Base-by-base conservation (phyloP, 2,329 filamentous ascomycete species). In the Bipolaris zeicola region DNA sequence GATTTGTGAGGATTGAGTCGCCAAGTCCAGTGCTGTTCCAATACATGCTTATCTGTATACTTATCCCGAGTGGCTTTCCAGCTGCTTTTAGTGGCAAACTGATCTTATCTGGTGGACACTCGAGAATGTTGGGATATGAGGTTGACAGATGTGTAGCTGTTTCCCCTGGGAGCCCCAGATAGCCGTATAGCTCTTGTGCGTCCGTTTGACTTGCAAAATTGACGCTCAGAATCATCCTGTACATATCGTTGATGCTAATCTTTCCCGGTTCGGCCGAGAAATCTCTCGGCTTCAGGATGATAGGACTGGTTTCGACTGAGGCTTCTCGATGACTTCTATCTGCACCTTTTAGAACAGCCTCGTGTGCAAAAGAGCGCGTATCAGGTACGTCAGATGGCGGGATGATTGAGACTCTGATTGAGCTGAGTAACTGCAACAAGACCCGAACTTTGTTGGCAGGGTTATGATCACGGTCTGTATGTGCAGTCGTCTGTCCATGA, bases 91-190 rank as follows among this genome's bases (percentile, higher is more conserved):
- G 26, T 11, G 60, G 67, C 14, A 66, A 33, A 5, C 60, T 26
- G 5, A 52, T 44, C 13, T 46, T 56, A 3, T 45, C 61, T 16
- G 44, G 50, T 38, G 55, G 70, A 55, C 55, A 62, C 4, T 66
- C 48, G 4, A 75, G 68, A 4, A 79, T 63, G 20, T 71, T 63
- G 2, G 50, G 46, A 68, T 72, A 77, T 6, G 52, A 63, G 7
- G 68, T 60, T 37, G 57, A 59, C 1, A 78, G 26, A 5, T 58
- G 57, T 3, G 58, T 61, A 33, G 50, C 50, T 50, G 46, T 26
- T 34, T 43, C 39, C 1, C 31, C 36, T n/a, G 52, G 28, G 42
- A 38, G 63, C 54, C 46, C 50, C 14, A 77, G 50, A 44, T 64
- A 57, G 10, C 52, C 61, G 22, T 75, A 61, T 3, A 77, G 58